phyloP scores from a whole-genome alignment of 331 rosid species.

The Quercus tomentella region DNA sequence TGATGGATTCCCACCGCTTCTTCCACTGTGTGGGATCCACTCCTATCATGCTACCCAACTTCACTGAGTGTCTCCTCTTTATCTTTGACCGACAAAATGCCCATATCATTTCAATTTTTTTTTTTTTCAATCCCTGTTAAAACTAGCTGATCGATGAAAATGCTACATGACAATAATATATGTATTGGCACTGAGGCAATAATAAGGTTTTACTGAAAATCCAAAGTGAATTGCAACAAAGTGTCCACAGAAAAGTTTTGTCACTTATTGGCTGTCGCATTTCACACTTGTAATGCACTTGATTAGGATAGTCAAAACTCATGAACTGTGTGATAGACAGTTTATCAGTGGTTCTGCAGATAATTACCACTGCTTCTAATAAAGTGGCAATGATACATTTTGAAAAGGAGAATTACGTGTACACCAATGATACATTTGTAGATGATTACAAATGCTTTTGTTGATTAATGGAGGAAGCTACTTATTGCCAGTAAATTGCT shows the following conservation, averaged over 20 bases:
- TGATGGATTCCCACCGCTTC: conserved; percentile 89
- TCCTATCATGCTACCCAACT: conserved; percentile 48
- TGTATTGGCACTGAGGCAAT: neutral
- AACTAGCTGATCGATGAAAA: neutral
- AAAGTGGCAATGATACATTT: neutral
- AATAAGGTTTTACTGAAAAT: neutral
- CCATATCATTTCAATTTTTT: conserved; percentile 17
- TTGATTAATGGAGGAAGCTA: too few relatives aligned
- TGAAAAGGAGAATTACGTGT: too few relatives aligned
- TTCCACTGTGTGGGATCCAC: conserved; percentile 88
- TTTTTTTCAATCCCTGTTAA: conserved; percentile 15
- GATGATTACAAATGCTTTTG: too few relatives aligned
- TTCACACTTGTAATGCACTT: neutral
- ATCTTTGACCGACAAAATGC: conserved; percentile 54
- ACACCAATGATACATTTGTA: too few relatives aligned
- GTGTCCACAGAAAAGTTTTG: neutral
- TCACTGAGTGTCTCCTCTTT: conserved; percentile 21
- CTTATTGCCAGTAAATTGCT: too few relatives aligned
- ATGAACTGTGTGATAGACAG: neutral
- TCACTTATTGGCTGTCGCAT: neutral
- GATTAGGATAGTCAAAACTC: neutral
- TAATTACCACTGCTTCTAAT: neutral
- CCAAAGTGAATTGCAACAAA: neutral
- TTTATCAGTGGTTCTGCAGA: neutral
- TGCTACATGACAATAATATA: neutral